These are phyloP conservation scores for Blepharisma undulans DNA, from an alignment of 169 alveolate genomes.

Conservation along the genomic window DNA sequence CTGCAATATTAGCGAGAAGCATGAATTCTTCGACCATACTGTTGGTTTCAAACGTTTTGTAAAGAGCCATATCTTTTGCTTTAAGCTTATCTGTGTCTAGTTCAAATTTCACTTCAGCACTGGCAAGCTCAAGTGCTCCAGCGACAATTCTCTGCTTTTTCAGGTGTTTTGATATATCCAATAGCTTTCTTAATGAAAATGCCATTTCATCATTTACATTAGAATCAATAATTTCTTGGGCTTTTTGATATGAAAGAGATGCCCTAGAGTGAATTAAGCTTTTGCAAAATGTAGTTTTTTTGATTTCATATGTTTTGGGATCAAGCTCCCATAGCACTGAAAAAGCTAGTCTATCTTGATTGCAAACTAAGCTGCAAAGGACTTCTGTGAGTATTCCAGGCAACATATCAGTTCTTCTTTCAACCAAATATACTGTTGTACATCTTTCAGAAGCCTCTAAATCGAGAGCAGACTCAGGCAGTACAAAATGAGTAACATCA, in stretches of 20 bases:
- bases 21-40: conserved; percentile 97
- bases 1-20: conserved; percentile 98
- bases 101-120: conserved; percentile 94
- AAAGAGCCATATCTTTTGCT: conserved; percentile 71
- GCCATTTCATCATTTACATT: conserved; percentile 80
- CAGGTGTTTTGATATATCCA: conserved; percentile 84
- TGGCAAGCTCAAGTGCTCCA: conserved; percentile 96
- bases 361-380: conserved; percentile 92
- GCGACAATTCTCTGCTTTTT: conserved; percentile 89
- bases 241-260: conserved; percentile 90
- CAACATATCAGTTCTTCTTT: conserved; percentile 98
- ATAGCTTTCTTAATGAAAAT: conserved; percentile 82
- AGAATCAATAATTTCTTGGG: conserved; percentile 90
- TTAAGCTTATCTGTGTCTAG: conserved; percentile 79
- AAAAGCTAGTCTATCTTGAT: conserved; percentile 93
- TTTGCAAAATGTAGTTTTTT: conserved; percentile 82
- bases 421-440: conserved; percentile 96
- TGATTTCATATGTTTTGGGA: conserved; percentile 75
- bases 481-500: conserved; percentile 98
- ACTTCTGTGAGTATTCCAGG: conserved; percentile 96
- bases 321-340: conserved; percentile 94
- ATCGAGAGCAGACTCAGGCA: conserved; percentile 95
- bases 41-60: conserved; percentile 79
- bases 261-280: conserved; percentile 91
- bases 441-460: conserved; percentile 98